phyloP scores from a whole-genome alignment of 2,329 filamentous ascomycete species.

The Huntiella omanensis region DNA sequence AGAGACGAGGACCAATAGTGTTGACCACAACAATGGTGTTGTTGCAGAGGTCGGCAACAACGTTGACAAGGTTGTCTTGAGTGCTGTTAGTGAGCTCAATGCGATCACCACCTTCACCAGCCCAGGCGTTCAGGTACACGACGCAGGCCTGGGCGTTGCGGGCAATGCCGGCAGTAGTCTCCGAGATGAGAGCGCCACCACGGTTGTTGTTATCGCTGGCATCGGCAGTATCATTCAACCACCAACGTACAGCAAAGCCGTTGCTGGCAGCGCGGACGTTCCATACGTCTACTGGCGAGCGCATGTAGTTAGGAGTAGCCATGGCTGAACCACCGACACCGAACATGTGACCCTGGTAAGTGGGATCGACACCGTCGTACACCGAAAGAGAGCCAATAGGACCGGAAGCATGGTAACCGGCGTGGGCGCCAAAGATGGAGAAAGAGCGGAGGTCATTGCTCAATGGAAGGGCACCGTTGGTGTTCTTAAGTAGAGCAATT shows the following conservation, averaged over 20 bases:
- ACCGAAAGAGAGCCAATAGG: slow-evolving; percentile 41
- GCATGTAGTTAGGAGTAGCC: slow-evolving; percentile 26
- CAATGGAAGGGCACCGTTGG: slow-evolving; percentile 38
- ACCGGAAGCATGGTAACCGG: slow-evolving; percentile 27
- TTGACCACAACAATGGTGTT: slow-evolving; percentile 48
- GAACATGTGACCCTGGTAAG: slow-evolving; percentile 38
- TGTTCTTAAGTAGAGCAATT: slow-evolving; percentile 58
- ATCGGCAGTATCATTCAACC: slow-evolving; percentile 25
- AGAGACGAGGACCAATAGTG: slow-evolving; percentile 40
- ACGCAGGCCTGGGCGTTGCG: slow-evolving; percentile 38
- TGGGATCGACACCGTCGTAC: slow-evolving; percentile 38
- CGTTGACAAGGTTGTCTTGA: slow-evolving; percentile 35
- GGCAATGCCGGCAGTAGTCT: slow-evolving; percentile 23
- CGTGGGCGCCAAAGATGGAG: slow-evolving; percentile 39
- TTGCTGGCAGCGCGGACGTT: slow-evolving; percentile 32
- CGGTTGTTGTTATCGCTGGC: slow-evolving; percentile 38
- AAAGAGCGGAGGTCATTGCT: slow-evolving; percentile 32
- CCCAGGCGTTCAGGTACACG: slow-evolving; percentile 47
- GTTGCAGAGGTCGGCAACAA: slow-evolving; percentile 37
- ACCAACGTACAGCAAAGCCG: slow-evolving; percentile 37
- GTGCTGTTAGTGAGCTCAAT: slow-evolving; percentile 45
- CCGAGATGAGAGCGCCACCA: slow-evolving; percentile 29
- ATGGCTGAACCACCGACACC: slow-evolving; percentile 35
- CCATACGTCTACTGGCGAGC: slow-evolving; percentile 36
- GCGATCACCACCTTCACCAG: slow-evolving; percentile 52